A percentile compares a stretch with the other conserved stretches of the same genome.
These are phyloP conservation scores for Paracoccidioides brasiliensis DNA, from an alignment of 2,329 filamentous ascomycete species.

Conservation along the genomic window DNA sequence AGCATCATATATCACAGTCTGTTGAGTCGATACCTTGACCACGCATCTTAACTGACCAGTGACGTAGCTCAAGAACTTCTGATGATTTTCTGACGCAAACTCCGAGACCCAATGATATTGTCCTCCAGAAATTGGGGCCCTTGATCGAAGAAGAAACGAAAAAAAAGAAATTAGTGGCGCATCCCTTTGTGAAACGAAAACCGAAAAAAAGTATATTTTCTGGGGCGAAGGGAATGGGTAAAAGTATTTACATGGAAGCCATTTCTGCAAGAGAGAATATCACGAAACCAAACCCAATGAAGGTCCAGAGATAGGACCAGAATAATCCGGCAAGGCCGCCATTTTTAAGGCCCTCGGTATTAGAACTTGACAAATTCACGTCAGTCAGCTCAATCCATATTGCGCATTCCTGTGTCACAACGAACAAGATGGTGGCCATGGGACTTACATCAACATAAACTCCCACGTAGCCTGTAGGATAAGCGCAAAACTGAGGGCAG, in stretches of 20 bases:
- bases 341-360: conserved; percentile 14
- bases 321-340: conserved; percentile 16
- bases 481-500: conserved; percentile 23
- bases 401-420: background rate
- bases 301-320: conserved; percentile 30
- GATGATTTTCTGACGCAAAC: conserved; percentile 36
- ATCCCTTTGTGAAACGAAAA: background rate
- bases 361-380: conserved; percentile 10
- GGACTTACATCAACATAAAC: conserved; percentile 21
- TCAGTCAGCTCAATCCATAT: conserved; percentile 1
- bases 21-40: conserved; percentile 7
- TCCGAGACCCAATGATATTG: conserved; percentile 49
- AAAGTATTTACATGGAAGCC: conserved; percentile 23
- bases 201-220: background rate
- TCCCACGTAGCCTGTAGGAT: conserved; percentile 27
- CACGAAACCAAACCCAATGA: conserved; percentile 57
- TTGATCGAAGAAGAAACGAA: conserved; percentile 7
- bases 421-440: background rate
- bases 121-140: conserved; percentile 43
- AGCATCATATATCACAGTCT: conserved; percentile 23
- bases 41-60: conserved; percentile 33
- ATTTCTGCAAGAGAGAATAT: conserved; percentile 50
- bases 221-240: background rate
- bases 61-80: conserved; percentile 43
- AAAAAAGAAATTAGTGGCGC: background rate